Base-by-base conservation (phyloP, 2,329 filamentous ascomycete genomes). In the Apiospora arundinis region DNA sequence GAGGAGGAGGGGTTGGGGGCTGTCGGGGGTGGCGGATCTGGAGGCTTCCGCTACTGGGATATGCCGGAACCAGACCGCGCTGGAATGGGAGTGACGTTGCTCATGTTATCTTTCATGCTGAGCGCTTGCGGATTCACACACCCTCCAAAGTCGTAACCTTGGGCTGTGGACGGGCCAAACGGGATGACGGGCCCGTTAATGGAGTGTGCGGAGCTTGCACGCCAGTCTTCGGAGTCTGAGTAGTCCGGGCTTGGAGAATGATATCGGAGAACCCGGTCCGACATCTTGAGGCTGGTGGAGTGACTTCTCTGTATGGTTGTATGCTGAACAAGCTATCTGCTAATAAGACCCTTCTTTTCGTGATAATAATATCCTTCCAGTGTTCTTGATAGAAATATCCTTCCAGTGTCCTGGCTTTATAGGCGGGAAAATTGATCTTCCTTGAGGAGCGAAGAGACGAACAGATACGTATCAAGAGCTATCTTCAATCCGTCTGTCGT, bases 141-240 rank as follows among this genome's bases (percentile, higher is more conserved):
- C 28, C 49, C 49, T 4, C 21, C 49, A 56, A 56, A 56, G 4
- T 56, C 49, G 28, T 56, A 32, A 16, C 49, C 44, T 45, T 12
- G 6, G 44, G 44, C 44, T 45, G 12, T 18, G 44, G 44, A 45
- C 9, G 44, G 44, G 16, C 16, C 9, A 16, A 56, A 56, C n/a
- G 12, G 28, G 49, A 4, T 4, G 28, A 2, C 9, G 9, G 49
- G 28, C n/a, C 12, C 49, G n/a, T 21, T 32, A 25, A 6, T 23
- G 28, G 12, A 6, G 49, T 21, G 5, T 11, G 12, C 49, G 4
- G n/a, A 8, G 5, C 28, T 21, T 56, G 49, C 49, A 14, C 49
- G 49, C 49, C 49, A 56, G 49, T 56, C 49, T 56, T 56, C 49
- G 49, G n/a, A 25, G 28, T 56, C 49, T 2, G 49, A 32, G 49